Evolutionary conservation across 352 stramenopile genomes (phyloP).

Genomic region (Globisporangium parvum): DNA sequence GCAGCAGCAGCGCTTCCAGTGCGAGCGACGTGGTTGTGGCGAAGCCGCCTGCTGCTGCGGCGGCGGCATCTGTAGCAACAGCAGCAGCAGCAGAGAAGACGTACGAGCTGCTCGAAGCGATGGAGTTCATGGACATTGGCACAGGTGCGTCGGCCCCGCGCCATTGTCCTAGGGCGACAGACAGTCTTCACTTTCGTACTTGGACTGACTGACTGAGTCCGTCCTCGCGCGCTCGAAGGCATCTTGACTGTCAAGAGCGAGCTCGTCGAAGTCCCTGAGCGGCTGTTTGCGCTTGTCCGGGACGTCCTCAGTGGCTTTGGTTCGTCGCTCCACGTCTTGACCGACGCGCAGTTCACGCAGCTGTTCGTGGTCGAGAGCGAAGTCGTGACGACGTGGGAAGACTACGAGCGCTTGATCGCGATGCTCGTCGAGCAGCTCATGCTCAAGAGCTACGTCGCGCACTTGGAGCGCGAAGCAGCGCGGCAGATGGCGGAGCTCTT

Average conservation of each 20-base stretch:
- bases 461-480: constrained; percentile 61
- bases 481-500: constrained; percentile 75
- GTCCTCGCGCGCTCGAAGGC: constrained; percentile 16
- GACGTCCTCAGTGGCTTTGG: constrained; percentile 65
- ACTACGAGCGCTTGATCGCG: constrained; percentile 77
- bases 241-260: constrained; percentile 85
- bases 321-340: constrained; percentile 53
- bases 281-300: constrained; percentile 59
- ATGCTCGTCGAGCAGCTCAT: constrained; percentile 85
- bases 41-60: background rate
- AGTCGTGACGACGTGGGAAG: constrained; percentile 73
- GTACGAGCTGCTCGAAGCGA: constrained; percentile 81
- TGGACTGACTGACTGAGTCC: background rate
- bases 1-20: constrained; percentile 1
- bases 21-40: background rate
- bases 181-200: background rate
- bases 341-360: constrained; percentile 51
- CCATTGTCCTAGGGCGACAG: background rate
- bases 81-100: constrained; percentile 40
- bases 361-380: constrained; percentile 79
- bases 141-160: constrained; percentile 26
- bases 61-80: constrained; percentile 11
- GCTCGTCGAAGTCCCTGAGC: constrained; percentile 55
- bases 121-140: constrained; percentile 87
- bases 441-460: constrained; percentile 58